Evolutionary conservation across 768 basidiomycete genomes (phyloP).

Genomic region (Serendipita sp.): DNA sequence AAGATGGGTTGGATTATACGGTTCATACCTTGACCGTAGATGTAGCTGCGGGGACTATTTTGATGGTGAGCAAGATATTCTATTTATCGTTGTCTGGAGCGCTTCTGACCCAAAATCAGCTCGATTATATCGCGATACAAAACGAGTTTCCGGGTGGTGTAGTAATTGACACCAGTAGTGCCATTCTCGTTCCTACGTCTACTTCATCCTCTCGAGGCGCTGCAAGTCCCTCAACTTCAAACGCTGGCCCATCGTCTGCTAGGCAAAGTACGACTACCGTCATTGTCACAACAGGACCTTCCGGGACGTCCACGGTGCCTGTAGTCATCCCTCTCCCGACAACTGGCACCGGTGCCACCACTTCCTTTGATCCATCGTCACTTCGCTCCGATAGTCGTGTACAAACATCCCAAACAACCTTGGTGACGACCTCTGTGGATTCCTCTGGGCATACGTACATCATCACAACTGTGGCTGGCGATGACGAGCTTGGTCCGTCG

Average conservation of each 20-base stretch:
- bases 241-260: background rate
- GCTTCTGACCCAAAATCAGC: background rate
- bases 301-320: background rate
- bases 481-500: background rate
- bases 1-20: background rate
- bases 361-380: background rate
- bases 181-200: too few species aligned
- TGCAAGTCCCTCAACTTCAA: background rate
- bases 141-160: background rate
- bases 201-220: background rate
- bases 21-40: background rate
- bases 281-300: background rate
- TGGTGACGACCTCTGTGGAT: background rate
- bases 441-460: background rate
- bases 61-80: background rate
- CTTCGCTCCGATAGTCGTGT: background rate
- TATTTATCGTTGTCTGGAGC: too few species aligned
- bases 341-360: background rate
- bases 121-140: constrained; percentile 1
- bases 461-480: background rate
- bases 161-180: too few species aligned
- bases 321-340: background rate
- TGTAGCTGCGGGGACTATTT: background rate
- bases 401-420: background rate
- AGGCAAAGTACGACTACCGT: background rate